These are phyloP conservation scores for Russula sp. DNA, from an alignment of 768 basidiomycete species.

Conservation along the genomic window DNA sequence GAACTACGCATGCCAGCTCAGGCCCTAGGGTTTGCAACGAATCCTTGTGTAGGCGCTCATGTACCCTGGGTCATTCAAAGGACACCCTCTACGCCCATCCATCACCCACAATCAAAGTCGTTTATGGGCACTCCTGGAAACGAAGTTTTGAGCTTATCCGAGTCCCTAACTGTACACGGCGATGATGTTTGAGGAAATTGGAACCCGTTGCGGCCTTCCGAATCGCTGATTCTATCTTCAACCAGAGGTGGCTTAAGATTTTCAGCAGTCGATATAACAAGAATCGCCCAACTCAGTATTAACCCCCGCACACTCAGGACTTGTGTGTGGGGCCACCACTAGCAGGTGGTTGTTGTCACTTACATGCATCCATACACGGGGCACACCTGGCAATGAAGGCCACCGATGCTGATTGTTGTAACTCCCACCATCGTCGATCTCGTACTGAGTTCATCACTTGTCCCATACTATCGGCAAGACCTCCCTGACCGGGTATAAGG, in stretches of 20 bases:
- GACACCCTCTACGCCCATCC: not conserved
- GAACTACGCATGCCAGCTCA: not conserved
- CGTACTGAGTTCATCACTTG: not conserved
- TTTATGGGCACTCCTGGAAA: not conserved
- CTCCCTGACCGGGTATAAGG: too few relatives aligned
- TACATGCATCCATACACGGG: not conserved
- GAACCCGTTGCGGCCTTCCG: not conserved
- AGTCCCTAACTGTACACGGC: not conserved
- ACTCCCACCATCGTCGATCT: too few relatives aligned
- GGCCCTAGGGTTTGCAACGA: not conserved
- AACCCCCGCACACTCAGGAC: too few relatives aligned
- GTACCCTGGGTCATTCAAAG: conserved; percentile 10
- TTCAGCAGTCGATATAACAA: not conserved
- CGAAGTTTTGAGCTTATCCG: not conserved
- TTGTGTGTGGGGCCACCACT: not conserved
- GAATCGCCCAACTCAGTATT: not conserved
- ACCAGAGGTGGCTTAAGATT: not conserved
- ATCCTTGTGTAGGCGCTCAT: not conserved
- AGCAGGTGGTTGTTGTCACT: not conserved
- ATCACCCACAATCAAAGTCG: not conserved
- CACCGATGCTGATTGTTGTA: too few relatives aligned
- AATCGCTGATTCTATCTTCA: not conserved
- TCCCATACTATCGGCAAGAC: not conserved
- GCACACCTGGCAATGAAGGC: not conserved
- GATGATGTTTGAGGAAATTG: not conserved